phyloP scores from a whole-genome alignment of 2,329 filamentous ascomycete genomes.

The Ophiostoma quercus region DNA sequence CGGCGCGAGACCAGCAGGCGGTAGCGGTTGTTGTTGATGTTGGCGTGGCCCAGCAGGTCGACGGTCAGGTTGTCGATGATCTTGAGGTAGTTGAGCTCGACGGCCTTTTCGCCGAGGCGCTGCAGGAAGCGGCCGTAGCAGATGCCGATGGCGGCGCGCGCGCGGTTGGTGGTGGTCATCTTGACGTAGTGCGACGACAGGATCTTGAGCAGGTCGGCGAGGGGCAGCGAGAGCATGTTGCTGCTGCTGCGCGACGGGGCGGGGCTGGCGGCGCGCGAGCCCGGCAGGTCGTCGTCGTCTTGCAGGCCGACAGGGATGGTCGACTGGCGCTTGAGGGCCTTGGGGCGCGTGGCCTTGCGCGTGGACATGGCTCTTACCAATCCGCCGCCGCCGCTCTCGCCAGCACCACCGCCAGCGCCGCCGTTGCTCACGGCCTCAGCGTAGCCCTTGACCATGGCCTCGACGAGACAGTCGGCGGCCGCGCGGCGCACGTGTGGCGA shows the following conservation, averaged over 20 bases:
- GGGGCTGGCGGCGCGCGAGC: slow-evolving; percentile 64
- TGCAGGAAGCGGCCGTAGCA: slow-evolving; percentile 81
- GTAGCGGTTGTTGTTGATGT: slow-evolving; percentile 78
- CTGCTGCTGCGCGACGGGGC: slow-evolving; percentile 66
- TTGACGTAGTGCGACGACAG: slow-evolving; percentile 77
- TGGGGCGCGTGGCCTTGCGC: slow-evolving; percentile 64
- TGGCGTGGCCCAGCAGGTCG: slow-evolving; percentile 71
- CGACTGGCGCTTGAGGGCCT: slow-evolving; percentile 51
- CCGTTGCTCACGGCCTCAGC: slow-evolving; percentile 50
- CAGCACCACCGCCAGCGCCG: slow-evolving; percentile 31
- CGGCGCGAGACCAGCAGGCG: slow-evolving; percentile 77
- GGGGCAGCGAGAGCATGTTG: slow-evolving; percentile 61
- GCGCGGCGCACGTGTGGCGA: slow-evolving; percentile 74
- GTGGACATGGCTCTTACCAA: slow-evolving; percentile 40
- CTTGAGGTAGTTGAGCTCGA: slow-evolving; percentile 74
- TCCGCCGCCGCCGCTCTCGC: slow-evolving; percentile 30
- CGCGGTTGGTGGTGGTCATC: slow-evolving; percentile 70
- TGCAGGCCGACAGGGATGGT: slow-evolving; percentile 47
- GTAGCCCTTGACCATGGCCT: slow-evolving; percentile 76
- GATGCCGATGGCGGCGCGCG: slow-evolving; percentile 75
- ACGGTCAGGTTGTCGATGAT: slow-evolving; percentile 76
- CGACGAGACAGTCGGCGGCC: slow-evolving; percentile 77
- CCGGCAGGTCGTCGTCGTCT: slow-evolving; percentile 65
- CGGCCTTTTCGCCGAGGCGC: slow-evolving; percentile 71
- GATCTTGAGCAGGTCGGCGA: slow-evolving; percentile 72